A percentile compares a stretch with the other conserved stretches of the same genome.
phyloP scores from a whole-genome alignment of 306 rosid genomes.

The Cercis canadensis region DNA sequence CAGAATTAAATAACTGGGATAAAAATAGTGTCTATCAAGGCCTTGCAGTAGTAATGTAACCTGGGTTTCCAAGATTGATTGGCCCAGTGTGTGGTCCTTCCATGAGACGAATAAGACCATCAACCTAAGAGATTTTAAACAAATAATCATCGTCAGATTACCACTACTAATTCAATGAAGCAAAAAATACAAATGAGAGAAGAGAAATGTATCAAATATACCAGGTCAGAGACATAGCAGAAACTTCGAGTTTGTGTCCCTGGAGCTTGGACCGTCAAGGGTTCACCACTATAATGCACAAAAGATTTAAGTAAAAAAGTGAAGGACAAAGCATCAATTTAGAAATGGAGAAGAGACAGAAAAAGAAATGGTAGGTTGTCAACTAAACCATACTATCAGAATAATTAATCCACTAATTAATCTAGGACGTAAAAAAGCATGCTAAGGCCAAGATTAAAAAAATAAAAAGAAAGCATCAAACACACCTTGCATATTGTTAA shows the following conservation, averaged over 20 bases:
- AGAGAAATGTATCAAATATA: constrained; percentile 14
- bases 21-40: neutral
- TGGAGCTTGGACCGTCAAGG: constrained; percentile 80
- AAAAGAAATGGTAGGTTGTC: constrained; percentile 8
- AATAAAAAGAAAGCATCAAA: constrained; percentile 4
- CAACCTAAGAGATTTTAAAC: constrained; percentile 49
- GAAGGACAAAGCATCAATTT: neutral
- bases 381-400: constrained; percentile 3
- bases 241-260: constrained; percentile 81
- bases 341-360: neutral
- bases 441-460: no score
- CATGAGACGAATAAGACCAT: constrained; percentile 82
- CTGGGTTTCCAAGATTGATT: constrained; percentile 91
- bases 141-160: constrained; percentile 14
- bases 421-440: neutral
- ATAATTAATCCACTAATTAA: constrained; percentile 16
- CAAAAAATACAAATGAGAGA: neutral
- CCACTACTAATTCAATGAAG: constrained; percentile 1
- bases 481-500: neutral
- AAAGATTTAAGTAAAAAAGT: constrained; percentile 17
- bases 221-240: constrained; percentile 73
- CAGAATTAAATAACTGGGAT: neutral
- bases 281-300: constrained; percentile 63
- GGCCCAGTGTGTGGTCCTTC: constrained; percentile 79
- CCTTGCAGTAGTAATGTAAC: constrained; percentile 39